These are phyloP conservation scores for Aspergillus sp. DNA, from an alignment of 2,329 filamentous ascomycete species.

Conservation along the genomic window DNA sequence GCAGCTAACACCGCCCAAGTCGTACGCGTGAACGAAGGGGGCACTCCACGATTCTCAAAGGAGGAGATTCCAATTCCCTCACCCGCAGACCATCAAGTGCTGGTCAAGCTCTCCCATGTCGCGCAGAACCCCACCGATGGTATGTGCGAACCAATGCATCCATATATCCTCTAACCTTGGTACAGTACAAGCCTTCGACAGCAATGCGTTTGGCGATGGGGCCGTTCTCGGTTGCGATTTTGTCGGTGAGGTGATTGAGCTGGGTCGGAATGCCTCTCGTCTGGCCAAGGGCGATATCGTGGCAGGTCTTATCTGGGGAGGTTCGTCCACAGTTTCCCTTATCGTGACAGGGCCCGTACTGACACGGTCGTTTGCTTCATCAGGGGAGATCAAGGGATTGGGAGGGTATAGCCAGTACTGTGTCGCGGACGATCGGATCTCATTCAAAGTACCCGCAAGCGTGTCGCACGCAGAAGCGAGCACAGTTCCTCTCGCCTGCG, in stretches of 20 bases:
- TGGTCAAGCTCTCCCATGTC: slow-evolving; percentile 24
- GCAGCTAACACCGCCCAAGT: slow-evolving; percentile 11
- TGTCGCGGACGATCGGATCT: slow-evolving; percentile 42
- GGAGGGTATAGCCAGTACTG: slow-evolving; percentile 42
- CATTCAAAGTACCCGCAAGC: slow-evolving; percentile 36
- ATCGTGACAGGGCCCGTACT: too few relatives aligned
- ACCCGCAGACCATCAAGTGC: slow-evolving; percentile 15
- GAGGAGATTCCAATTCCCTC: slow-evolving; percentile 12
- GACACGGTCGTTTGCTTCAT: background rate
- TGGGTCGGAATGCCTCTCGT: slow-evolving; percentile 31
- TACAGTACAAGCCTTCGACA: slow-evolving; percentile 33
- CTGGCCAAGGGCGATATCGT: slow-evolving; percentile 34
- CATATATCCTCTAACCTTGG: background rate
- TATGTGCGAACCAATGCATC: slow-evolving; percentile 2
- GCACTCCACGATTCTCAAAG: slow-evolving; percentile 7
- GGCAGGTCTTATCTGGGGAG: slow-evolving; percentile 33
- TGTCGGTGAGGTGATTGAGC: slow-evolving; percentile 29
- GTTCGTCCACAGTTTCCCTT: slow-evolving; percentile 7
- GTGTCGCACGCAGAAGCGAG: slow-evolving; percentile 33
- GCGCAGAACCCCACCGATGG: slow-evolving; percentile 25
- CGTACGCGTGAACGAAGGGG: slow-evolving; percentile 8
- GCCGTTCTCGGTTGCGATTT: slow-evolving; percentile 32
- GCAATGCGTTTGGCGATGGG: slow-evolving; percentile 37
- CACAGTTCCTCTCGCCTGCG: slow-evolving; percentile 40
- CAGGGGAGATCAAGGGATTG: slow-evolving; percentile 21